These are phyloP conservation scores for Dryas drummondii DNA, from an alignment of 306 rosid genomes.

Conservation along the genomic window DNA sequence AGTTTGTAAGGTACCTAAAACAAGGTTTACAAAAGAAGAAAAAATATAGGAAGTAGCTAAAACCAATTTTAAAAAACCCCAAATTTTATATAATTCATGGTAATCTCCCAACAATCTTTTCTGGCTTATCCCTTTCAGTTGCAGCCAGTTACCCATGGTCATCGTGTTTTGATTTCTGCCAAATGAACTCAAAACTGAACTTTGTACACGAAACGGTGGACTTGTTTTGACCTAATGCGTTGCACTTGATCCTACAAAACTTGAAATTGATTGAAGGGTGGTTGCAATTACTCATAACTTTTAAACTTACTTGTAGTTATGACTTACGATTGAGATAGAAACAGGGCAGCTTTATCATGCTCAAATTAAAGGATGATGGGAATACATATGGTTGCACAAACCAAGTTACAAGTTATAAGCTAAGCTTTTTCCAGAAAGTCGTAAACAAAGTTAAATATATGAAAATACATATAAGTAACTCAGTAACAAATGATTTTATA, in stretches of 20 bases:
- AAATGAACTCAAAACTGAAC: background rate
- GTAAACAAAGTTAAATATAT: background rate
- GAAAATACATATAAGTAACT: background rate
- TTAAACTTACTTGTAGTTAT: background rate
- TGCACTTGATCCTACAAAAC: background rate
- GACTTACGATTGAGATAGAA: background rate
- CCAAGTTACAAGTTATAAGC: constrained; percentile 18
- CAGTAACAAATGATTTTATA: background rate
- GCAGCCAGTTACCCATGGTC: background rate
- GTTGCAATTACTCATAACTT: background rate
- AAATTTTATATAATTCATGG: too few species aligned
- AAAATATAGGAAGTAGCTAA: too few species aligned
- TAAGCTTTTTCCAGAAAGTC: background rate
- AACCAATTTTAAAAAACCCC: too few species aligned
- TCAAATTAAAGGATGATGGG: background rate
- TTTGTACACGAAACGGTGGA: background rate
- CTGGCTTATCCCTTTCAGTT: background rate
- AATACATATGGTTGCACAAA: background rate
- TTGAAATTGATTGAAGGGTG: background rate
- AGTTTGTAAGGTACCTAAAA: background rate
- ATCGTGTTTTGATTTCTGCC: background rate
- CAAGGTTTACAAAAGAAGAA: background rate
- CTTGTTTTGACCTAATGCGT: background rate
- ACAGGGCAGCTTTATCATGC: background rate
- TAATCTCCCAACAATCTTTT: background rate